Evolutionary conservation across 2,329 filamentous ascomycete genomes (phyloP).

Genomic region (Fusarium hainanense): DNA sequence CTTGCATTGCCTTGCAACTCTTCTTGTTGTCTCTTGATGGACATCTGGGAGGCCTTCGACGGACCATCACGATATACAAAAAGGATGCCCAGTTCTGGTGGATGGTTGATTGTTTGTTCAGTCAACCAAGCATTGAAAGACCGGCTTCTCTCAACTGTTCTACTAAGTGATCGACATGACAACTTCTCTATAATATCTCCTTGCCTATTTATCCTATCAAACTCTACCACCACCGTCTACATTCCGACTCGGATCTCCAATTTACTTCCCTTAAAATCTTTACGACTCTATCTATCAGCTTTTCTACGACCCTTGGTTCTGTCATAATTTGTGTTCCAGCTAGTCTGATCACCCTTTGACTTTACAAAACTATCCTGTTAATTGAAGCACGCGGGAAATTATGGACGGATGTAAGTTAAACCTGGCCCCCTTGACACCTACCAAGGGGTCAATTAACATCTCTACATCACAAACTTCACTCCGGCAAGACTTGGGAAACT

Average conservation of each 20-base stretch:
- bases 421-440: constrained; percentile 13
- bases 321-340: not conserved
- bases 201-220: constrained; percentile 22
- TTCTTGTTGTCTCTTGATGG: constrained; percentile 29
- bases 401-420: constrained; percentile 47
- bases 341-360: constrained; percentile 8
- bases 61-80: constrained; percentile 46
- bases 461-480: not conserved
- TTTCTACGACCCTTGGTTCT: not conserved
- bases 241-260: not conserved
- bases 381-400: constrained; percentile 10
- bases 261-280: constrained; percentile 15
- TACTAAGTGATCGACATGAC: constrained; percentile 38
- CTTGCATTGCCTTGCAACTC: constrained; percentile 26
- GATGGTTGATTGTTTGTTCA: constrained; percentile 31
- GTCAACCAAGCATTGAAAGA: constrained; percentile 42
- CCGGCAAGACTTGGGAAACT: constrained; percentile 24
- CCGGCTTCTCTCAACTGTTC: constrained; percentile 44
- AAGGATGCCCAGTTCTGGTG: constrained; percentile 40
- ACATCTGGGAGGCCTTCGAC: constrained; percentile 45
- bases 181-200: constrained; percentile 34
- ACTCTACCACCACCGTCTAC: constrained; percentile 12
- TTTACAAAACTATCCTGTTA: constrained; percentile 9
- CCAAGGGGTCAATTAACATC: constrained; percentile 13
- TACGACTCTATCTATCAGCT: not conserved